These are phyloP conservation scores for Rhodotorula glutinis DNA, from an alignment of 1,284 basidiomycete species.

Conservation along the genomic window DNA sequence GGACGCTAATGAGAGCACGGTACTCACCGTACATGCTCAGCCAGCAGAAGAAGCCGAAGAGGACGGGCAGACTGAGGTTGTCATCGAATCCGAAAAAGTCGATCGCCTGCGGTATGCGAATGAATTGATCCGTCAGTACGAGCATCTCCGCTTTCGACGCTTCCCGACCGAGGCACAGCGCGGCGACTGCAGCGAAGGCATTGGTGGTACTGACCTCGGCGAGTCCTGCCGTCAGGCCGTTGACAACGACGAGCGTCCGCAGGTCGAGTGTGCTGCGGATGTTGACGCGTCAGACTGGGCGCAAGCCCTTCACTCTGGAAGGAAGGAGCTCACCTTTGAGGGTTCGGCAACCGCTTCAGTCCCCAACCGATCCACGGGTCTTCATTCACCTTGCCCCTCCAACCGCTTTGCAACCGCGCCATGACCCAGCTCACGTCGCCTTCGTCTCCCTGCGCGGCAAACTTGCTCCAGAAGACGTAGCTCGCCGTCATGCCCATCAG, in stretches of 20 bases:
- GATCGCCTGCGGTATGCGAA: slow-evolving; percentile 48
- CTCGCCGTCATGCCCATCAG: slow-evolving; percentile 72
- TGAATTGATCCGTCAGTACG: too few relatives aligned
- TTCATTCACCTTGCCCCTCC: slow-evolving; percentile 23
- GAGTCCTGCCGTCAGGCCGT: slow-evolving; percentile 48
- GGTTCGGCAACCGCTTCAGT: slow-evolving; percentile 37
- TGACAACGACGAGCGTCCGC: slow-evolving; percentile 31
- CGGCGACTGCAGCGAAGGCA: not conserved
- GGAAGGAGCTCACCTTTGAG: slow-evolving; percentile 48
- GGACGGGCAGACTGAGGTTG: slow-evolving; percentile 87
- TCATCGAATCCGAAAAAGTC: slow-evolving; percentile 87
- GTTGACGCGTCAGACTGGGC: too few relatives aligned
- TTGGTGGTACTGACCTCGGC: slow-evolving; percentile 43
- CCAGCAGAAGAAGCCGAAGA: slow-evolving; percentile 79
- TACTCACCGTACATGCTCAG: slow-evolving; percentile 42
- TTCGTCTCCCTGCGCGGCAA: slow-evolving; percentile 55
- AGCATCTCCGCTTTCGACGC: too few relatives aligned
- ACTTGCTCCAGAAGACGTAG: slow-evolving; percentile 71
- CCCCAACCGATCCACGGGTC: slow-evolving; percentile 22
- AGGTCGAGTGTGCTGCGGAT: slow-evolving; percentile 34
- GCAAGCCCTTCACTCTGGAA: too few relatives aligned
- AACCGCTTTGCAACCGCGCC: slow-evolving; percentile 54
- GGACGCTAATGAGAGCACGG: too few relatives aligned
- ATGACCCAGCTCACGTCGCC: slow-evolving; percentile 55
- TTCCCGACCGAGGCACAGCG: not conserved